These are phyloP conservation scores for Metarhizium humberi DNA, from an alignment of 2,329 filamentous ascomycete genomes.

Conservation along the genomic window DNA sequence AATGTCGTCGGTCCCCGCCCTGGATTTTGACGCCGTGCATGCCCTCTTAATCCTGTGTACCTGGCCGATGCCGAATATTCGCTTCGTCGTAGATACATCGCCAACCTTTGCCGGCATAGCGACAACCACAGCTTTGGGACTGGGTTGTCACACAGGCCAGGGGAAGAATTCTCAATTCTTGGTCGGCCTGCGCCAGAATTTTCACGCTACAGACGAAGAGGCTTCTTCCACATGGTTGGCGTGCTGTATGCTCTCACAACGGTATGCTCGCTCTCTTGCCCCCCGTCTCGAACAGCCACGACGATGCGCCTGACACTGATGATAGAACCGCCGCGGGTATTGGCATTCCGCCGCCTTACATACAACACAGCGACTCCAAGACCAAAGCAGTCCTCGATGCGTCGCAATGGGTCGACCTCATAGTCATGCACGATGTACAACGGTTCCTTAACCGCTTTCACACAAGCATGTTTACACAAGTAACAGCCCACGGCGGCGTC, in stretches of 20 bases:
- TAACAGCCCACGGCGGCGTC: conserved; percentile 37
- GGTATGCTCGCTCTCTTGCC: conserved; percentile 18
- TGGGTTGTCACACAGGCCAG: conserved; percentile 43
- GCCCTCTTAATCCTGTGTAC: conserved; percentile 40
- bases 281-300: not conserved
- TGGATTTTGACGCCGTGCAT: conserved; percentile 40
- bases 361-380: conserved; percentile 38
- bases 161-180: conserved; percentile 41
- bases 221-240: conserved; percentile 44
- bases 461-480: conserved; percentile 35
- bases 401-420: conserved; percentile 33
- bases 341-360: conserved; percentile 39
- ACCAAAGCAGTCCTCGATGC: conserved; percentile 29
- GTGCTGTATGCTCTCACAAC: conserved; percentile 42
- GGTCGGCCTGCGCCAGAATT: conserved; percentile 31
- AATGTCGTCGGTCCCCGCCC: conserved; percentile 30
- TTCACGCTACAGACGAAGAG: conserved; percentile 39
- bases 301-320: not conserved
- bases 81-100: conserved; percentile 42
- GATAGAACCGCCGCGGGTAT: conserved; percentile 30
- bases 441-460: conserved; percentile 41
- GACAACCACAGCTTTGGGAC: conserved; percentile 36
- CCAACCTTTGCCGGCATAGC: conserved; percentile 36
- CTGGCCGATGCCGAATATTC: conserved; percentile 42
- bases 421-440: conserved; percentile 35